Percentiles rank a stretch among this genome's conserved stretches.
These are phyloP conservation scores for Capsicum baccatum DNA, from an alignment of 257 asterid genomes.

Conservation along the genomic window DNA sequence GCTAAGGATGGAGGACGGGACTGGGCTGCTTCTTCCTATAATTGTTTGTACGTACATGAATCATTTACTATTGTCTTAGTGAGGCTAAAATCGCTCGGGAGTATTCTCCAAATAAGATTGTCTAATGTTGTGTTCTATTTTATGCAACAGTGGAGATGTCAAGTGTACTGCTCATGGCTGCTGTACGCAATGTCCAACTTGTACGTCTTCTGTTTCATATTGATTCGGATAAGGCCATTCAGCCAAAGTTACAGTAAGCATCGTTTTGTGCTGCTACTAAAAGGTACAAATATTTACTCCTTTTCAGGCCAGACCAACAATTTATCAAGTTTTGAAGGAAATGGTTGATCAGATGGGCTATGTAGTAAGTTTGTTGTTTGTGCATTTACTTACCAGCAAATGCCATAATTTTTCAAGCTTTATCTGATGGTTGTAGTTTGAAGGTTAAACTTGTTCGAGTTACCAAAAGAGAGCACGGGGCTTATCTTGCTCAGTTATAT, in stretches of 20 bases:
- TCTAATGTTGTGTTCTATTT: constrained; percentile 26
- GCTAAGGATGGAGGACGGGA: constrained; percentile 93
- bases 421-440: constrained; percentile 28
- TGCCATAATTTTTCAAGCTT: constrained; percentile 5
- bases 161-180: constrained; percentile 92
- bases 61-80: background rate
- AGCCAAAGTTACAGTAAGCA: background rate
- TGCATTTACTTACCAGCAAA: background rate
- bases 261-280: constrained; percentile 14
- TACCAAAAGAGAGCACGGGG: constrained; percentile 93
- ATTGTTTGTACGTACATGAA: constrained; percentile 66
- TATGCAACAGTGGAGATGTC: constrained; percentile 90
- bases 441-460: constrained; percentile 93
- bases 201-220: constrained; percentile 47
- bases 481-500: constrained; percentile 84
- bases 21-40: constrained; percentile 90
- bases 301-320: constrained; percentile 76
- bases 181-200: constrained; percentile 89
- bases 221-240: constrained; percentile 14
- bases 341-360: constrained; percentile 89
- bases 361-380: constrained; percentile 48
- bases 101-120: background rate
- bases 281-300: constrained; percentile 28
- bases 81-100: background rate
- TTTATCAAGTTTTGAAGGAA: constrained; percentile 75